A percentile compares a stretch with the other conserved stretches of the same genome.
Conservation (phyloP, 106 monocot species). For the Dendrobium huoshanense region DNA sequence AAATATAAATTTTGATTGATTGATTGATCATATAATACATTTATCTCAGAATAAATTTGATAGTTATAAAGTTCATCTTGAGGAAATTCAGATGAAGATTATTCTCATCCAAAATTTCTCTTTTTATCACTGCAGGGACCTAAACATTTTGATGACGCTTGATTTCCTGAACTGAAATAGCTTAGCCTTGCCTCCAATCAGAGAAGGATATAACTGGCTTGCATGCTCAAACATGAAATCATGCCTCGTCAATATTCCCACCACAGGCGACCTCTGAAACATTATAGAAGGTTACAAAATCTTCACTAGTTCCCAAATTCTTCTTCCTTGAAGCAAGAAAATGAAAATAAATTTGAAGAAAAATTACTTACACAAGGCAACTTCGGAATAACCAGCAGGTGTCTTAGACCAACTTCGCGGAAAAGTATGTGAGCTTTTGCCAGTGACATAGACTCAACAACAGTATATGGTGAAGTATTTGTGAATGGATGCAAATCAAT, state of each 20-base stretch:
- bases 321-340: background rate
- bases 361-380: conserved; percentile 27
- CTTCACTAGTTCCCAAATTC: background rate
- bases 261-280: conserved; percentile 43
- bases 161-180: conserved; percentile 20
- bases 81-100: too few species aligned
- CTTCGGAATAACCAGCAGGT: conserved; percentile 49
- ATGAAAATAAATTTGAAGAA: background rate
- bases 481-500: conserved; percentile 41
- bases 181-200: conserved; percentile 26
- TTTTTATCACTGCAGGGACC: background rate
- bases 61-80: background rate
- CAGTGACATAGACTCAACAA: conserved; percentile 38
- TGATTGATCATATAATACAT: too few species aligned
- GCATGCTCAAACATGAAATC: conserved; percentile 59
- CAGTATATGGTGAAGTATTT: conserved; percentile 39
- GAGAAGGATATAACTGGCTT: conserved; percentile 28
- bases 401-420: conserved; percentile 33
- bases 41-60: too few species aligned
- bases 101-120: background rate
- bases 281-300: background rate
- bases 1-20: too few species aligned
- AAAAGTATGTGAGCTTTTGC: conserved; percentile 47
- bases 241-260: conserved; percentile 53
- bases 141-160: conserved; percentile 14